Base-by-base conservation (phyloP, 441 rosid genomes). In the Viola pubescens region DNA sequence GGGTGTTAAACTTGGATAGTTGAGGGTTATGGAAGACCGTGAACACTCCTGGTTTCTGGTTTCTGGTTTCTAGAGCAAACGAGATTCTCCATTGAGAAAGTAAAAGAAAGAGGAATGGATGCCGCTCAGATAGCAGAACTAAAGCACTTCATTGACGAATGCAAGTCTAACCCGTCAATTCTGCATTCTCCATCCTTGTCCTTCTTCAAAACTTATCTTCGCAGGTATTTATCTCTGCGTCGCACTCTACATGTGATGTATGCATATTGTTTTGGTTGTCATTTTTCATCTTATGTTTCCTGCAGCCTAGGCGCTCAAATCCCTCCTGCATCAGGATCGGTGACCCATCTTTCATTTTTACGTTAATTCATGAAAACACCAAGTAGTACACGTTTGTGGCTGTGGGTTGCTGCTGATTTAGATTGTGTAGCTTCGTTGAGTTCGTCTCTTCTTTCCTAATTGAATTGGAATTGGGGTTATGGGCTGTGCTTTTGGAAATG, bases 201-300 rank as follows among this genome's bases (percentile, higher is more conserved):
- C 60, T 91, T 87, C 82, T 89, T 91, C 86, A 83, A 84, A 39
- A 80, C 81, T 51, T 91, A 83, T 70, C 82, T 91, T 58, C 73
- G 73, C 38, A 87, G 59, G 82, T 80, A 71, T 75, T 3, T 79
- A 73, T 61, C 77, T 84, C 58, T 70, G 52, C 85, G 83, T 76
- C 4, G 0, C 52, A 54, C 34, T 57, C 37, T 1, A 1, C 12
- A 40, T 12, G 6, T 5, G 13, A 39, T 41, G 41, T 40, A 5
- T 34, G 34, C 34, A 41, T 10, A 26, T 46, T 44, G n/a, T 37
- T 57, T 4, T 11, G 39, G 40, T 40, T 13, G 46, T 9, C 46
- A 4, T 58, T 52, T 52, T 63, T 11, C 52, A 44, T 69, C 63
- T 13, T 56, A 73, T 37, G n/a, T 52, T 42, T 43, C 34, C 54